A percentile compares a stretch with the other conserved stretches of the same genome.
phyloP scores from a whole-genome alignment of 805 yeast species.

The Myxozyma sirexii region DNA sequence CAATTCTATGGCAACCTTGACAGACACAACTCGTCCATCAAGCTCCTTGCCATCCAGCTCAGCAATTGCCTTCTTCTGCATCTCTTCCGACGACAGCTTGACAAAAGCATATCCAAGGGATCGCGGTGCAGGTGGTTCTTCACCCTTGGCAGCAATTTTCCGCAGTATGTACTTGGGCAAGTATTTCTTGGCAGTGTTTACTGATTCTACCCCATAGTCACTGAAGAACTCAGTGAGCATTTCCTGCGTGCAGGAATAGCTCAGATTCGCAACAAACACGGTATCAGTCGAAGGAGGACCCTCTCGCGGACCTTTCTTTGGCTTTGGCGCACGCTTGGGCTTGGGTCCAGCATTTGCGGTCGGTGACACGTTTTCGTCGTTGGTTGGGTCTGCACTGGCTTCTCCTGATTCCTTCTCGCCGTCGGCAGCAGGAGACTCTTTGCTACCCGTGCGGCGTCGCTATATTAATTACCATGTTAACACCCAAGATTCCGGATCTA shows the following conservation, averaged over 20 bases:
- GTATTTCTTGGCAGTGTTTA: conserved; percentile 59
- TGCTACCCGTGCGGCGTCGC: no score
- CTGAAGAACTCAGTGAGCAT: conserved; percentile 36
- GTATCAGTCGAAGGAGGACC: conserved; percentile 62
- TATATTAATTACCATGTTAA: neutral
- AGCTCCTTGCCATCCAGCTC: conserved; percentile 63
- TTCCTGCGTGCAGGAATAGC: conserved; percentile 45
- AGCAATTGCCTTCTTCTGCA: conserved; percentile 71
- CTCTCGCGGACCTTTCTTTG: conserved; percentile 44
- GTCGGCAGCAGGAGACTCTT: neutral
- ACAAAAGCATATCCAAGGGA: conserved; percentile 65
- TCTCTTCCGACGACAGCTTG: conserved; percentile 59
- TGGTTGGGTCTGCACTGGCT: neutral
- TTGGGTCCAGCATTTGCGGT: conserved; percentile 4
- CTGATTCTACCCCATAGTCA: conserved; percentile 56
- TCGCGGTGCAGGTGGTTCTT: conserved; percentile 49
- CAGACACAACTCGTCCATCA: conserved; percentile 66
- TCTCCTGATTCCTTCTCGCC: neutral
- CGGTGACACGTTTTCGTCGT: conserved; percentile 15
- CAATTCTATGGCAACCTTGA: conserved; percentile 73
- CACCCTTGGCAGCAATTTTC: conserved; percentile 50
- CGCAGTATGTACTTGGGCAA: conserved; percentile 51
- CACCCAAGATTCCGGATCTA: neutral
- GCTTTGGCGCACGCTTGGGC: conserved; percentile 16
- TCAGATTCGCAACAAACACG: conserved; percentile 63